phyloP scores from a whole-genome alignment of 1,284 basidiomycete species.

The Puccinia novopanici region DNA sequence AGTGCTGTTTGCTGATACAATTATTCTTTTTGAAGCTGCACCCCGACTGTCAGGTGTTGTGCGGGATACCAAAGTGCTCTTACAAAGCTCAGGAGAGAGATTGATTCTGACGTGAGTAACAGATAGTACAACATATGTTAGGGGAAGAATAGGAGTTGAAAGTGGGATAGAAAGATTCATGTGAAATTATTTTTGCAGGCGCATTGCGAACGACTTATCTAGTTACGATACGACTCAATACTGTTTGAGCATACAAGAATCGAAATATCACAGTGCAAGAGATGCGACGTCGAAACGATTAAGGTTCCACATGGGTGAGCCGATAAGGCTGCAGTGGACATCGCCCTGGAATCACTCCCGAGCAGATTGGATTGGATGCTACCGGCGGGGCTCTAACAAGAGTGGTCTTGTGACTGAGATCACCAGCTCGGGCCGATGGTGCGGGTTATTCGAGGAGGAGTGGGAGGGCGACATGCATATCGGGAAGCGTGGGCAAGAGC shows the following conservation, averaged over 20 bases:
- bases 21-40: conserved; percentile 52
- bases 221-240: conserved; percentile 78
- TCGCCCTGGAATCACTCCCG: conserved; percentile 83
- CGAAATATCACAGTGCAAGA: conserved; percentile 54
- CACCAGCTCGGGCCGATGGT: conserved; percentile 87
- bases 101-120: conserved; percentile 61
- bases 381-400: conserved; percentile 83
- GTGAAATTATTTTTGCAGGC: conserved; percentile 62
- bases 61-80: conserved; percentile 83
- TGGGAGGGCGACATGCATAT: conserved; percentile 84
- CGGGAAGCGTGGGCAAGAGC: conserved; percentile 58
- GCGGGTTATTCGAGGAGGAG: conserved; percentile 84
- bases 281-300: conserved; percentile 59
- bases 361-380: conserved; percentile 97
- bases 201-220: conserved; percentile 76
- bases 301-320: conserved; percentile 85
- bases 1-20: conserved; percentile 5
- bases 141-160: not conserved
- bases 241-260: conserved; percentile 68
- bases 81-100: conserved; percentile 86
- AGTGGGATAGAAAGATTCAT: not conserved
- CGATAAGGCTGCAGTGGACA: conserved; percentile 81
- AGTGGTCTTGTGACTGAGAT: conserved; percentile 79
- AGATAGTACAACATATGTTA: not conserved
- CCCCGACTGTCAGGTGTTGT: conserved; percentile 62